A percentile compares a stretch with the other conserved stretches of the same genome.
Conservation (phyloP, 2,329 filamentous ascomycete species). For the Beauveria brongniartii region DNA sequence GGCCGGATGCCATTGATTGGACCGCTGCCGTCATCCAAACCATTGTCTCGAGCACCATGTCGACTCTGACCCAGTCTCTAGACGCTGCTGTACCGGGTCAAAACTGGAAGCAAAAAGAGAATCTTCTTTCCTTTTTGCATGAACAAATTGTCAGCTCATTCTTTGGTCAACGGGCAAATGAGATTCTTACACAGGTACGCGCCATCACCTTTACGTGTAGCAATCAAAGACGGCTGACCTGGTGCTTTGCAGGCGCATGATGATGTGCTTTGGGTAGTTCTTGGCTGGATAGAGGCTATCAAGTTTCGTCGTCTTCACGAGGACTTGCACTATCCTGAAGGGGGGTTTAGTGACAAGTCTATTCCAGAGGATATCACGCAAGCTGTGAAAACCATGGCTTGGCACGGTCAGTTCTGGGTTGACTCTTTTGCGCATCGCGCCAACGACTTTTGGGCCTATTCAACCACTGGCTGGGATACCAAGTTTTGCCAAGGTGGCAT, state of each 20-base stretch:
- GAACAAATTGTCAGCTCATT: slow-evolving; percentile 70
- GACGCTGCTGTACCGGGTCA: slow-evolving; percentile 25
- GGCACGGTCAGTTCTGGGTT: slow-evolving; percentile 72
- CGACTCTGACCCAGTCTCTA: slow-evolving; percentile 58
- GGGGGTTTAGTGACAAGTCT: slow-evolving; percentile 16
- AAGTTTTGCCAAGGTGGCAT: slow-evolving; percentile 78
- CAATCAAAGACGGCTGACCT: not conserved
- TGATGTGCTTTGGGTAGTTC: slow-evolving; percentile 91
- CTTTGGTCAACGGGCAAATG: slow-evolving; percentile 75
- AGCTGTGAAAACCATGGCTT: slow-evolving; percentile 39
- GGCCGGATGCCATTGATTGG: slow-evolving; percentile 88
- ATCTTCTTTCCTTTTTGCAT: slow-evolving; percentile 78
- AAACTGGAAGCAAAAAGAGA: slow-evolving; percentile 53
- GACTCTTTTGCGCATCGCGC: slow-evolving; percentile 75
- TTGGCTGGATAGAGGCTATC: slow-evolving; percentile 80
- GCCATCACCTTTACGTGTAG: not conserved
- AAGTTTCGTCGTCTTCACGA: slow-evolving; percentile 69
- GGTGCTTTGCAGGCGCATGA: slow-evolving; percentile 61
- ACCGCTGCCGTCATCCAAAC: slow-evolving; percentile 80
- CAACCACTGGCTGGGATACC: slow-evolving; percentile 72
- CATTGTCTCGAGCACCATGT: slow-evolving; percentile 64
- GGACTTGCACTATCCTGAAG: slow-evolving; percentile 45
- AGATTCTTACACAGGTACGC: slow-evolving; percentile 52
- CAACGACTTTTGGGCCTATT: slow-evolving; percentile 77
- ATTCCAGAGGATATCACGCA: slow-evolving; percentile 18